Evolutionary conservation across 192 early-diverging fungal genomes (phyloP).

Genomic region (Coemansia asiatica): DNA sequence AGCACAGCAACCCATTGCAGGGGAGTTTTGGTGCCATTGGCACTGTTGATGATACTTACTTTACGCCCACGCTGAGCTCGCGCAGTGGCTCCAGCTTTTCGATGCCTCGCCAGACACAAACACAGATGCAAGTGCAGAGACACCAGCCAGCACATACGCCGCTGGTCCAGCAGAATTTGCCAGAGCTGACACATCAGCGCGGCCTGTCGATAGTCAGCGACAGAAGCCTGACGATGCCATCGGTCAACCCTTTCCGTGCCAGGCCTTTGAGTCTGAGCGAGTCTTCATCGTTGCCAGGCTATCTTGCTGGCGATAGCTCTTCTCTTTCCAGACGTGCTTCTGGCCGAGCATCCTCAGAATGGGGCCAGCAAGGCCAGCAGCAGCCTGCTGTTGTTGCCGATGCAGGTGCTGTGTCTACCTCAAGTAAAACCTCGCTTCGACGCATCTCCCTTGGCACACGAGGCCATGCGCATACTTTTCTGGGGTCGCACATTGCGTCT

Average conservation of each 20-base stretch:
- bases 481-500: background rate
- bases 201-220: constrained; percentile 12
- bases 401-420: background rate
- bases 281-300: constrained; percentile 32
- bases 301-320: constrained; percentile 6
- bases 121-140: constrained; percentile 6
- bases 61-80: constrained; percentile 48
- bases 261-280: constrained; percentile 38
- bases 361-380: background rate
- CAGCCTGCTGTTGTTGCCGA: background rate
- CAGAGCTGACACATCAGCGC: background rate
- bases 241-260: constrained; percentile 44
- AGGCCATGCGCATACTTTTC: constrained; percentile 2
- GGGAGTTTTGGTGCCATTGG: constrained; percentile 15
- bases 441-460: constrained; percentile 24
- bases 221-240: constrained; percentile 22
- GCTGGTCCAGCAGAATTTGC: background rate
- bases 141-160: background rate
- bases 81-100: constrained; percentile 42
- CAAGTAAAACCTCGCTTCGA: constrained; percentile 12
- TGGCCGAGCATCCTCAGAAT: constrained; percentile 12
- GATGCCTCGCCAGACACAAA: constrained; percentile 6
- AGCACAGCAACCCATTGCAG: background rate
- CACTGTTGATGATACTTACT: constrained; percentile 39
- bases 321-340: background rate